Evolutionary conservation across 2,329 filamentous ascomycete genomes (phyloP), one percentile per base, ranked within the genome.

Genomic region (Botrytis galanthina): DNA sequence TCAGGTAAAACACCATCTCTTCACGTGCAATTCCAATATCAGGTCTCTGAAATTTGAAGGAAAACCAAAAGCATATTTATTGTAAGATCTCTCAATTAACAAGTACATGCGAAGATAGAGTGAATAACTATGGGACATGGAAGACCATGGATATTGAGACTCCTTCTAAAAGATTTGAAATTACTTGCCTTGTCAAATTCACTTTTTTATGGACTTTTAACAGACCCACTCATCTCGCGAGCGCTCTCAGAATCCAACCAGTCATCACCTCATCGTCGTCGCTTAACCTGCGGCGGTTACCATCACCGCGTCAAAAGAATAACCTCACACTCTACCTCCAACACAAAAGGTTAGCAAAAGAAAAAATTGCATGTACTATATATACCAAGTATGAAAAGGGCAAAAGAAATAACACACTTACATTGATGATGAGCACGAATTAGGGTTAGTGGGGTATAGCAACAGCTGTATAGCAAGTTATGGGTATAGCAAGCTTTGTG

Each of bases 381-480:
- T 54, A 0, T 32, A 29, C 7, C n/a, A 0, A 32, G 51, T 57
- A 57, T 57, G 0, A 57, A 18, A 69, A 69, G 26, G 37, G 37
- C 37, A 69, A 44, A 57, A 57, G 48, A 69, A 44, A 69, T 69
- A 26, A 69, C n/a, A 69, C 20, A 57, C 48, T 57, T 69, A 42
- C 48, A 69, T 42, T 42, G 29, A 18, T 26, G 16, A 4, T 29
- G 29, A 35, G 16, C 26, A 51, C 32, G 0, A 5, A 54, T n/a
- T 20, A 63, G 6, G 61, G 61, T 63, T 44, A 44, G 61, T 64
- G 9, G 29, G 42, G 39, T 64, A 46, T 46, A 46, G 61, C 26
- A 64, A 64, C 5, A 18, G 42, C 29, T 22, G 10, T 62, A 22
- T 39, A 62, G 35, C 57, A 59, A 59, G 29, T 59, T 59, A 59